Evolutionary conservation across 1,284 basidiomycete genomes (phyloP).

Genomic region (Ustilago tritici): DNA sequence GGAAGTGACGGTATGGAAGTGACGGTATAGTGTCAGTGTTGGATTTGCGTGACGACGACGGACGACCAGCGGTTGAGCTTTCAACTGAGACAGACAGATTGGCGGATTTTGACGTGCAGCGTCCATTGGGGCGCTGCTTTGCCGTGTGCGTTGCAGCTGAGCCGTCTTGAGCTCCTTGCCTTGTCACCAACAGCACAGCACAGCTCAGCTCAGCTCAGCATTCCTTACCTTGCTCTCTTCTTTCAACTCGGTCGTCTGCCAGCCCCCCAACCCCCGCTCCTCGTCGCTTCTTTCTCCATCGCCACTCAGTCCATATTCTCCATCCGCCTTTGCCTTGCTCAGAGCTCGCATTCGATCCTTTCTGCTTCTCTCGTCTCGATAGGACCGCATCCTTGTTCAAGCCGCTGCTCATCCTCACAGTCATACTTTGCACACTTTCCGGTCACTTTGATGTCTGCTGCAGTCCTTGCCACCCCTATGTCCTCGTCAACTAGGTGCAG

Average conservation of each 20-base stretch:
- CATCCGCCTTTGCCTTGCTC: background rate
- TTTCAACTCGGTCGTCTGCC: background rate
- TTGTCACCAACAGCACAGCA: background rate
- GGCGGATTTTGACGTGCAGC: conserved; percentile 44
- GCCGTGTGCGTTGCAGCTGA: conserved; percentile 1
- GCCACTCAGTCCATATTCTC: background rate
- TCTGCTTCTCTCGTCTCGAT: background rate
- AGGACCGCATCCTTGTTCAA: background rate
- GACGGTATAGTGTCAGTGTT: background rate
- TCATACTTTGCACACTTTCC: background rate
- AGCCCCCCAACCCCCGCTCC: background rate
- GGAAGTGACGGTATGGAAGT: too few relatives aligned
- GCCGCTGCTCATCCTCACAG: background rate
- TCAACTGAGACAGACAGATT: conserved; percentile 30
- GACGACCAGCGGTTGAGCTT: background rate
- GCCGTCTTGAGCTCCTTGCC: conserved; percentile 1
- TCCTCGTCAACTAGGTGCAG: conserved; percentile 16
- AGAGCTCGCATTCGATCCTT: background rate
- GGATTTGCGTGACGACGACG: background rate
- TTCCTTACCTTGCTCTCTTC: background rate
- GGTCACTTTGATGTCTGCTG: conserved; percentile 13
- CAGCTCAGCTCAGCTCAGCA: background rate
- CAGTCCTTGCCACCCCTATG: background rate
- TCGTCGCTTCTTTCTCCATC: background rate
- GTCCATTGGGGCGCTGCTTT: conserved; percentile 12